Conservation (phyloP, 768 basidiomycete genomes). For the Kwoniella dendrophila region DNA sequence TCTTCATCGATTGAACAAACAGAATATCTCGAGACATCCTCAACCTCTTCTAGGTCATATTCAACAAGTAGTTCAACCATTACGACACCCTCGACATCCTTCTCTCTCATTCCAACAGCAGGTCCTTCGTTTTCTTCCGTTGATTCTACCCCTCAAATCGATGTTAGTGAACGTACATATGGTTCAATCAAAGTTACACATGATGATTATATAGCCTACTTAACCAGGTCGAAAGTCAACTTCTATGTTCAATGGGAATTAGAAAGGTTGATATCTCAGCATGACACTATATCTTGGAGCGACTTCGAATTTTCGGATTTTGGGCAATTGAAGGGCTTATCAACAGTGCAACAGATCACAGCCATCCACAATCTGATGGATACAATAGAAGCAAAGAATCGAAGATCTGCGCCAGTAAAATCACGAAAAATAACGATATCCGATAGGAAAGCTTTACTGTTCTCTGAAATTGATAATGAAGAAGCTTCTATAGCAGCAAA, state of each 20-base stretch:
- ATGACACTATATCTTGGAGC: conserved; percentile 14
- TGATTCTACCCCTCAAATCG: background rate
- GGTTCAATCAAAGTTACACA: conserved; percentile 6
- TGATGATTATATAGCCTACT: conserved; percentile 21
- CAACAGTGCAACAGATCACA: background rate
- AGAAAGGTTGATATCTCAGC: conserved; percentile 15
- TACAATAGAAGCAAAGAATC: background rate
- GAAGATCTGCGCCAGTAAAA: background rate
- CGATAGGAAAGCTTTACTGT: conserved; percentile 9
- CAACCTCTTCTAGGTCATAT: background rate
- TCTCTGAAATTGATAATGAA: conserved; percentile 33
- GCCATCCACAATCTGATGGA: too few relatives aligned
- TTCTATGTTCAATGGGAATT: conserved; percentile 45
- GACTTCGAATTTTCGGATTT: conserved; percentile 28
- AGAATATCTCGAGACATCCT: background rate
- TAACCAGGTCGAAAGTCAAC: conserved; percentile 23
- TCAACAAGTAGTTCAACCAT: conserved; percentile 2
- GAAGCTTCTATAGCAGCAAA: conserved; percentile 26
- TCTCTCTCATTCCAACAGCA: background rate
- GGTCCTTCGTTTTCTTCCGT: background rate
- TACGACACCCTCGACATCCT: conserved; percentile 3
- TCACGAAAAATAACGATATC: background rate
- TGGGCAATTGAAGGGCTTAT: conserved; percentile 12
- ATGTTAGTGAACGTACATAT: background rate
- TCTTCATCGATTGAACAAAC: background rate